These are phyloP conservation scores for Verticillium dahliae DNA, from an alignment of 2,329 filamentous ascomycete species.

Conservation along the genomic window DNA sequence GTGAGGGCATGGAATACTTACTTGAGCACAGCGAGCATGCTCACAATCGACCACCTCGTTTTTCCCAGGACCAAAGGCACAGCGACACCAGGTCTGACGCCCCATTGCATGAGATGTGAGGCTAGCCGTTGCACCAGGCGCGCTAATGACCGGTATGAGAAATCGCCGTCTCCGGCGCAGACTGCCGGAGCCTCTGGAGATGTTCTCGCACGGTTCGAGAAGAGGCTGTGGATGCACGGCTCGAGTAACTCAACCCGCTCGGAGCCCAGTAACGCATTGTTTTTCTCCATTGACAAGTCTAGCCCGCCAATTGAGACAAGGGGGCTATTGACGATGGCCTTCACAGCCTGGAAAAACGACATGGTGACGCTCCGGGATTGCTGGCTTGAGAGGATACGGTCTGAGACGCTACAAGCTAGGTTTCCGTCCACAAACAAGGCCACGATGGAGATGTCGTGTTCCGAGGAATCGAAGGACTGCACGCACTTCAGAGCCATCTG, in stretches of 20 bases:
- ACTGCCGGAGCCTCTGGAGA: slow-evolving; percentile 33
- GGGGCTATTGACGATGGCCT: slow-evolving; percentile 34
- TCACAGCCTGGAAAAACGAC: slow-evolving; percentile 46
- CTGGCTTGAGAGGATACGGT: slow-evolving; percentile 31
- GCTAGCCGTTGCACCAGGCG: slow-evolving; percentile 30
- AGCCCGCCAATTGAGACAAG: slow-evolving; percentile 34
- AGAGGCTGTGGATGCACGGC: slow-evolving; percentile 36
- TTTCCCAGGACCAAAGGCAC: slow-evolving; percentile 66
- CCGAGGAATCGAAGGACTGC: slow-evolving; percentile 33
- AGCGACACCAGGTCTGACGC: slow-evolving; percentile 45
- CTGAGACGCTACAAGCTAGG: slow-evolving; percentile 36
- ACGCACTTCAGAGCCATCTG: slow-evolving; percentile 25
- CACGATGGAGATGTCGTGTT: slow-evolving; percentile 40
- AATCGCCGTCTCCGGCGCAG: slow-evolving; percentile 36
- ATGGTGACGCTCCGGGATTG: slow-evolving; percentile 42
- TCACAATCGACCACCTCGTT: slow-evolving; percentile 59
- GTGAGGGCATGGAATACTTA: slow-evolving; percentile 23
- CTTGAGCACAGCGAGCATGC: slow-evolving; percentile 64
- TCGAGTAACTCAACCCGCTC: slow-evolving; percentile 34
- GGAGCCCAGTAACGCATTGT: slow-evolving; percentile 29
- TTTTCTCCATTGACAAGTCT: slow-evolving; percentile 48
- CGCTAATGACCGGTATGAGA: slow-evolving; percentile 33
- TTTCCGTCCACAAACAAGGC: slow-evolving; percentile 32
- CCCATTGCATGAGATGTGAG: slow-evolving; percentile 40
- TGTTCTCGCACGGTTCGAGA: slow-evolving; percentile 30